A percentile compares a stretch with the other conserved stretches of the same genome.
Evolutionary conservation across 2,329 filamentous ascomycete genomes (phyloP).

Genomic region (Neopestalotiopsis sp.): DNA sequence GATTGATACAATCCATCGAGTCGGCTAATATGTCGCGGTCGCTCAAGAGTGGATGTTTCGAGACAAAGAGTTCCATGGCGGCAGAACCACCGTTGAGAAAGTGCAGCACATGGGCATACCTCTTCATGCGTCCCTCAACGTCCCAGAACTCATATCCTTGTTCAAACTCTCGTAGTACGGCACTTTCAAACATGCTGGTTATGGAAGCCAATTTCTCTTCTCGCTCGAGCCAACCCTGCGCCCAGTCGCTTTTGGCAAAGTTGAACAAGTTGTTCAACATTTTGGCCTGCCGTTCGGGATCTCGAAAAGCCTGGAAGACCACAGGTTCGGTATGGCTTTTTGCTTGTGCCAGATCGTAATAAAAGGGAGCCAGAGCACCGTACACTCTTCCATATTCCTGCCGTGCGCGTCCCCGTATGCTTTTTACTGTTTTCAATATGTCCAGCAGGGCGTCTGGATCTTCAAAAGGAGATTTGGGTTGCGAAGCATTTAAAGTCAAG

Average conservation of each 20-base stretch:
- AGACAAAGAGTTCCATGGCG: constrained; percentile 83
- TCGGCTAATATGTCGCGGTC: constrained; percentile 75
- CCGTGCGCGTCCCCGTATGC: constrained; percentile 82
- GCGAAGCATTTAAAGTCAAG: constrained; percentile 59
- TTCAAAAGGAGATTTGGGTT: constrained; percentile 51
- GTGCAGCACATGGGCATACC: constrained; percentile 86
- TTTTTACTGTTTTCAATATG: constrained; percentile 73
- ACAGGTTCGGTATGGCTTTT: constrained; percentile 79
- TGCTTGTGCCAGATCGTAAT: constrained; percentile 77
- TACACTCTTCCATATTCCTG: constrained; percentile 93
- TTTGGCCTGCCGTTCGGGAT: constrained; percentile 88
- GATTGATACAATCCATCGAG: constrained; percentile 81
- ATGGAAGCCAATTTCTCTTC: constrained; percentile 76
- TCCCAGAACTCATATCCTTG: constrained; percentile 90
- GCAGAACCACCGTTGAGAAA: constrained; percentile 80
- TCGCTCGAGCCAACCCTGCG: constrained; percentile 73
- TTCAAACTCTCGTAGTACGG: constrained; percentile 89
- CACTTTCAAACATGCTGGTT: constrained; percentile 85
- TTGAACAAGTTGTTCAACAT: constrained; percentile 82
- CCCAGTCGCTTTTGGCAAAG: constrained; percentile 83
- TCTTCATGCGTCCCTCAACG: constrained; percentile 84
- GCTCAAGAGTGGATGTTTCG: constrained; percentile 84
- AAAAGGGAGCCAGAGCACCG: constrained; percentile 86
- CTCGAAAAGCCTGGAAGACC: constrained; percentile 84
- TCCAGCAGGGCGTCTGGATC: constrained; percentile 71